Evolutionary conservation across 129 eudicot genomes (phyloP).

Genomic region (Lonicera japonica): DNA sequence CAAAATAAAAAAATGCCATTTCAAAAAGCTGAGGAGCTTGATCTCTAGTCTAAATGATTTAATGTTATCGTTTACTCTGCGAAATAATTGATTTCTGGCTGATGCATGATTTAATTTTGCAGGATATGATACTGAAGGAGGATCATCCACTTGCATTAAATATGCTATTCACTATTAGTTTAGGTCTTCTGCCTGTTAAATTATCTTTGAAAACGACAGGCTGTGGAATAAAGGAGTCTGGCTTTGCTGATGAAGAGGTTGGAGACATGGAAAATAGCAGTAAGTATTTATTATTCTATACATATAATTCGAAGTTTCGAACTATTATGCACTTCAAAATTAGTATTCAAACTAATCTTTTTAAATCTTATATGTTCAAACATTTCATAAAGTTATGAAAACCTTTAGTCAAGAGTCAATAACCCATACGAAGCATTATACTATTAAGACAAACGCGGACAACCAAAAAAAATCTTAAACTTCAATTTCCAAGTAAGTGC

Average conservation of each 20-base stretch:
- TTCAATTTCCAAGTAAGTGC: too few relatives aligned
- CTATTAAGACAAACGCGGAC: too few relatives aligned
- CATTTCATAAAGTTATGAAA: too few relatives aligned
- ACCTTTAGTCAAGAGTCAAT: too few relatives aligned
- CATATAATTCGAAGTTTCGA: too few relatives aligned
- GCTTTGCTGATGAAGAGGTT: slow-evolving; percentile 62
- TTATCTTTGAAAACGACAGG: slow-evolving; percentile 71
- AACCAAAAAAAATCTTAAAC: too few relatives aligned
- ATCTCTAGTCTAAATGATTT: neutral
- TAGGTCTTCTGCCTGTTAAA: slow-evolving; percentile 77
- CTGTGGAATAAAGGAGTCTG: slow-evolving; percentile 84
- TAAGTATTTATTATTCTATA: slow-evolving; percentile 36
- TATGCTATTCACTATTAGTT: slow-evolving; percentile 59
- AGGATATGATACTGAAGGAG: slow-evolving; percentile 70
- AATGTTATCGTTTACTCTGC: neutral
- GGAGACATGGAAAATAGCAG: slow-evolving; percentile 54
- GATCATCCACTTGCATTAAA: slow-evolving; percentile 89
- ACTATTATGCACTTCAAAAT: too few relatives aligned
- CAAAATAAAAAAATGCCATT: too few relatives aligned
- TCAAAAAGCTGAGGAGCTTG: neutral
- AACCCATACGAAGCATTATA: too few relatives aligned
- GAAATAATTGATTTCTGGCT: too few relatives aligned
- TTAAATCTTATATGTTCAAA: too few relatives aligned
- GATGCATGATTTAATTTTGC: slow-evolving; percentile 22
- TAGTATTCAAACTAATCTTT: too few relatives aligned